Conservation (phyloP, 148 eudicot species). For the Simmondsia chinensis region DNA sequence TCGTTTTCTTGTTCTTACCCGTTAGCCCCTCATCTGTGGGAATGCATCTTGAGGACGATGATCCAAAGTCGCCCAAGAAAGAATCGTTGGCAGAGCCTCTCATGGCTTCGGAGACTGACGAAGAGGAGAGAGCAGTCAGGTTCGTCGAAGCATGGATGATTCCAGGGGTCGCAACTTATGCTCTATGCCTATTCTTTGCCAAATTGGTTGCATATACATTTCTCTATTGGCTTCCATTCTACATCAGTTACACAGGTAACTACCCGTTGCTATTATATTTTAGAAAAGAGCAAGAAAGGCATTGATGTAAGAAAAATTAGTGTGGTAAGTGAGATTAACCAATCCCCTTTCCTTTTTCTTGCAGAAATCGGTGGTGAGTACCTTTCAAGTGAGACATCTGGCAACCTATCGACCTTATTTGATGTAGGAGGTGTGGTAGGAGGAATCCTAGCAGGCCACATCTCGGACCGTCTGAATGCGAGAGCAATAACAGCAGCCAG, state of each 20-base stretch:
- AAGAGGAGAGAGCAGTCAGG: slow-evolving; percentile 43
- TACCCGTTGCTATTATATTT: background rate
- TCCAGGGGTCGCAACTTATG: slow-evolving; percentile 88
- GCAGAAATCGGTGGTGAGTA: slow-evolving; percentile 83
- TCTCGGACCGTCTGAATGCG: slow-evolving; percentile 67
- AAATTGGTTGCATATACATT: slow-evolving; percentile 91
- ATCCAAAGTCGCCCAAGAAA: slow-evolving; percentile 24
- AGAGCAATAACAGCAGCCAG: slow-evolving; percentile 93
- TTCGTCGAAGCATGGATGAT: slow-evolving; percentile 85
- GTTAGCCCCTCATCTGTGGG: slow-evolving; percentile 69
- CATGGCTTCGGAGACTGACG: slow-evolving; percentile 13
- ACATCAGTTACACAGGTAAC: slow-evolving; percentile 84
- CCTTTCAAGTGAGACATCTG: slow-evolving; percentile 68
- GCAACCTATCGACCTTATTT: slow-evolving; percentile 79
- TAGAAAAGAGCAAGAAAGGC: no score
- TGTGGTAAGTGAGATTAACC: background rate
- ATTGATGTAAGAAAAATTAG: no score
- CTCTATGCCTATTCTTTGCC: slow-evolving; percentile 85
- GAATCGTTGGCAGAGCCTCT: slow-evolving; percentile 36
- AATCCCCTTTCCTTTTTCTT: slow-evolving; percentile 3
- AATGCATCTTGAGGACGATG: slow-evolving; percentile 44
- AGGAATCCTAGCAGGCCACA: slow-evolving; percentile 78
- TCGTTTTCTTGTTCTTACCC: slow-evolving; percentile 55
- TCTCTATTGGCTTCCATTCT: slow-evolving; percentile 92
- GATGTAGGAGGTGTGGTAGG: slow-evolving; percentile 93